Conservation (phyloP, 306 rosid species). For the Vigna trinervia region DNA sequence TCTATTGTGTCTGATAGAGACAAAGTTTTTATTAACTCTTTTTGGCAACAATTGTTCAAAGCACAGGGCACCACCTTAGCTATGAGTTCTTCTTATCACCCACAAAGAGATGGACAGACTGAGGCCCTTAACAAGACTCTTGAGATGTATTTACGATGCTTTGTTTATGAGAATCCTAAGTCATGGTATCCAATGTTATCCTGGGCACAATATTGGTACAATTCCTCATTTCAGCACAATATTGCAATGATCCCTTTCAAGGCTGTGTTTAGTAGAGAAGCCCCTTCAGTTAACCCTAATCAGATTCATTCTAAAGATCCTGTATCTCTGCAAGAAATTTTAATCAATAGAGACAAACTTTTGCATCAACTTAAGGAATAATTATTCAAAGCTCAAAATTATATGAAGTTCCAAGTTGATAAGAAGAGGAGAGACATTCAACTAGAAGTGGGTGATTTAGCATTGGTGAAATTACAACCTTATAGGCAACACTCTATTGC, state of each 20-base stretch:
- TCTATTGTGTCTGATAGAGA: too few species aligned
- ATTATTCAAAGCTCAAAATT: too few species aligned
- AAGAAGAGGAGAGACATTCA: neutral
- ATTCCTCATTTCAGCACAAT: neutral
- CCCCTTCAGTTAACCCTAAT: neutral
- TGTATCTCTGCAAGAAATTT: too few species aligned
- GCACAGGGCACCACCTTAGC: neutral
- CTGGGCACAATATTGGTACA: neutral
- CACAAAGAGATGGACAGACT: too few species aligned
- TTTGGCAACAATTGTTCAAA: neutral
- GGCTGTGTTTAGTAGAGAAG: too few species aligned
- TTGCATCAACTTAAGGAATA: too few species aligned
- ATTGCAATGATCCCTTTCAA: too few species aligned
- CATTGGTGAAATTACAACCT: neutral
- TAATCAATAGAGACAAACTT: too few species aligned
- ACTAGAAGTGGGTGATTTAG: neutral
- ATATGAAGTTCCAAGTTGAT: neutral
- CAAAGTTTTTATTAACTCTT: neutral
- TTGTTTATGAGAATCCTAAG: neutral
- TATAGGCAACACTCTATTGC: too few species aligned
- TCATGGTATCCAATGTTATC: neutral
- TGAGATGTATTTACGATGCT: neutral
- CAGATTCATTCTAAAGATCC: too few species aligned
- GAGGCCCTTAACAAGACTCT: neutral
- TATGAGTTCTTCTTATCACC: neutral